Conservation (phyloP, 768 basidiomycete genomes). For the Tricholoma sp. region DNA sequence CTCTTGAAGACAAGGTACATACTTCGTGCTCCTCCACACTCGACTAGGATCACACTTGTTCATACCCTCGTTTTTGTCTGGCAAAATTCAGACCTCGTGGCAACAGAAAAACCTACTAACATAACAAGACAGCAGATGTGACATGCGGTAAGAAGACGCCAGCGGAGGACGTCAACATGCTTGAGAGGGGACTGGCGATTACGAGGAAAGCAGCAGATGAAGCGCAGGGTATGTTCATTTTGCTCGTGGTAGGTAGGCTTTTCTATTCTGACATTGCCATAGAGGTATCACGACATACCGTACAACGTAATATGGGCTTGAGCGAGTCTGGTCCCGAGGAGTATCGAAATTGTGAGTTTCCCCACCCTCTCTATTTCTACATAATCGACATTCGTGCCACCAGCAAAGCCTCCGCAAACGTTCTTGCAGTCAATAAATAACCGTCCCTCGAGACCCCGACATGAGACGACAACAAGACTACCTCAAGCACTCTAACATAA, state of each 20-base stretch:
- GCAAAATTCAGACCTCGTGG: slow-evolving; percentile 81
- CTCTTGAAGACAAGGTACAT: slow-evolving; percentile 73
- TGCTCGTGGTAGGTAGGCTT: neutral
- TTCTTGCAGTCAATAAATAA: slow-evolving; percentile 81
- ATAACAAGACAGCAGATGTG: slow-evolving; percentile 67
- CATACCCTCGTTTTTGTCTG: too few species aligned
- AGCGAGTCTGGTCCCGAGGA: slow-evolving; percentile 82
- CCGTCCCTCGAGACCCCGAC: slow-evolving; percentile 76
- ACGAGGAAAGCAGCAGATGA: slow-evolving; percentile 67
- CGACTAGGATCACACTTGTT: too few species aligned
- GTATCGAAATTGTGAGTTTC: slow-evolving; percentile 67
- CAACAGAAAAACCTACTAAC: slow-evolving; percentile 81
- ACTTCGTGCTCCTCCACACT: neutral
- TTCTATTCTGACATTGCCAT: neutral
- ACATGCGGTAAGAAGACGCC: slow-evolving; percentile 43
- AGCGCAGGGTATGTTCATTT: slow-evolving; percentile 60
- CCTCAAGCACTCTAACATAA: slow-evolving; percentile 56
- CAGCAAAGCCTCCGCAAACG: slow-evolving; percentile 76
- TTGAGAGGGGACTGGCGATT: slow-evolving; percentile 60
- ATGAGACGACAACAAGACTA: slow-evolving; percentile 80
- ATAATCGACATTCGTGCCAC: neutral
- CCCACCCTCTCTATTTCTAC: neutral
- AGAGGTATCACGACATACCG: slow-evolving; percentile 74
- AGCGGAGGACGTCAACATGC: slow-evolving; percentile 43
- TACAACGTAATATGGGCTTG: slow-evolving; percentile 70